These are phyloP conservation scores for Uromyces viciae-fabae DNA, from an alignment of 1,284 basidiomycete genomes.

Conservation along the genomic window DNA sequence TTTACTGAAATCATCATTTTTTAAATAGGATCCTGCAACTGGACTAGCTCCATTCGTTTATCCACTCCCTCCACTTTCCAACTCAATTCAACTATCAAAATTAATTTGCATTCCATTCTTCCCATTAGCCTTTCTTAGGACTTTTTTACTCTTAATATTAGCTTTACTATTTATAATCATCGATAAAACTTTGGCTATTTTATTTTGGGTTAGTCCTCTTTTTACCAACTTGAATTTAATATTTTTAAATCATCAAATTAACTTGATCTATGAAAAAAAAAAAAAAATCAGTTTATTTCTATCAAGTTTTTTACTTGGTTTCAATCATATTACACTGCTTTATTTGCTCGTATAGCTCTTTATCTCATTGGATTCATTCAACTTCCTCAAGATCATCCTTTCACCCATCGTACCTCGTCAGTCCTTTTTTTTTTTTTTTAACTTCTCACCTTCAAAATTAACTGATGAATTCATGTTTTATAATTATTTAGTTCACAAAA, in stretches of 20 bases:
- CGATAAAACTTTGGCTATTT: neutral
- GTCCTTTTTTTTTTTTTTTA: neutral
- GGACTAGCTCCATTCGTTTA: slow-evolving; percentile 42
- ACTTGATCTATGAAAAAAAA: too few species aligned
- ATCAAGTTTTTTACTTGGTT: slow-evolving; percentile 1
- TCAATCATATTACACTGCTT: slow-evolving; percentile 4
- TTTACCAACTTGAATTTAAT: neutral
- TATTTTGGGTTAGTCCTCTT: slow-evolving; percentile 4
- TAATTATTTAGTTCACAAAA: slow-evolving; percentile 7
- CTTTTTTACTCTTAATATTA: slow-evolving; percentile 9
- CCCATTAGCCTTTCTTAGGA: slow-evolving; percentile 23
- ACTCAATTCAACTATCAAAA: neutral
- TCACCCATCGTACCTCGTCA: slow-evolving; percentile 4
- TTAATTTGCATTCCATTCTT: slow-evolving; percentile 8
- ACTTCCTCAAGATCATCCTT: slow-evolving; percentile 33
- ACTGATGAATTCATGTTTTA: neutral
- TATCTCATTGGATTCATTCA: slow-evolving; percentile 28
- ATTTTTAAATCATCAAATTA: neutral
- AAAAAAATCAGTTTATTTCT: neutral
- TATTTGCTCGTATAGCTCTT: slow-evolving; percentile 26
- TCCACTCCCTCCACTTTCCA: slow-evolving; percentile 38
- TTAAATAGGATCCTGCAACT: slow-evolving; percentile 26
- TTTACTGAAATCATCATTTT: neutral
- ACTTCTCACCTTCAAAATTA: neutral
- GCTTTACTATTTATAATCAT: neutral